Conservation (phyloP, 2,329 filamentous ascomycete species). For the Didymosphaeria variabile region DNA sequence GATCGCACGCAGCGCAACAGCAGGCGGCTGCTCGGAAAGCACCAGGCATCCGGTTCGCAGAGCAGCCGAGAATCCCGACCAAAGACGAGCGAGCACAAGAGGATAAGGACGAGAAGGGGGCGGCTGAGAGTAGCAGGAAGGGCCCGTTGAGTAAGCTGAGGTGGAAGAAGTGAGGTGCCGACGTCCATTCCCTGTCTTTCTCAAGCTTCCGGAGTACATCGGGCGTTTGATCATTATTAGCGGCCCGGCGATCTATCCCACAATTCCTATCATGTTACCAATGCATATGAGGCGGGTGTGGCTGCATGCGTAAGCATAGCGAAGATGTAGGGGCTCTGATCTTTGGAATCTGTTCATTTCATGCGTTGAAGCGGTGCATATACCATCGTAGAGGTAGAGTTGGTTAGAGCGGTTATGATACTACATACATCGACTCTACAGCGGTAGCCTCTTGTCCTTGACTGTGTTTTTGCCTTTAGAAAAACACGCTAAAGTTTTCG, state of each 20-base stretch:
- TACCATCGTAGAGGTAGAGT: conserved; percentile 5
- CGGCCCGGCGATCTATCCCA: background rate
- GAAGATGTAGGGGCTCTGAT: background rate
- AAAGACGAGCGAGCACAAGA: conserved; percentile 44
- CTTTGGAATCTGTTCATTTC: background rate
- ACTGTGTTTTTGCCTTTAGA: background rate
- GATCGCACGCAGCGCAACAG: conserved; percentile 29
- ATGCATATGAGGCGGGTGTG: background rate
- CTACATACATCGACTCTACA: background rate
- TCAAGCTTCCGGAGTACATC: background rate
- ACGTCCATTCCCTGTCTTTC: background rate
- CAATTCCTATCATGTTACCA: background rate
- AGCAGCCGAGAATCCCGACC: conserved; percentile 50
- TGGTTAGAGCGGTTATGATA: background rate
- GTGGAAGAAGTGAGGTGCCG: conserved; percentile 13
- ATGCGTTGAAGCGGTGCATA: conserved; percentile 9
- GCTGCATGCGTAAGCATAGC: background rate
- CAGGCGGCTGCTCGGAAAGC: conserved; percentile 37
- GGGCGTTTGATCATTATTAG: background rate
- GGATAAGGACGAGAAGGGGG: conserved; percentile 30
- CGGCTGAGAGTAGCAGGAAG: conserved; percentile 18
- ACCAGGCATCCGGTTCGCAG: conserved; percentile 70
- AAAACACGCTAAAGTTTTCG: background rate
- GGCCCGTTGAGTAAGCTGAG: conserved; percentile 11
- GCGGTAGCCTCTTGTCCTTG: background rate